Conservation (phyloP, 2,329 filamentous ascomycete genomes). For the Epichloe aotearoae region DNA sequence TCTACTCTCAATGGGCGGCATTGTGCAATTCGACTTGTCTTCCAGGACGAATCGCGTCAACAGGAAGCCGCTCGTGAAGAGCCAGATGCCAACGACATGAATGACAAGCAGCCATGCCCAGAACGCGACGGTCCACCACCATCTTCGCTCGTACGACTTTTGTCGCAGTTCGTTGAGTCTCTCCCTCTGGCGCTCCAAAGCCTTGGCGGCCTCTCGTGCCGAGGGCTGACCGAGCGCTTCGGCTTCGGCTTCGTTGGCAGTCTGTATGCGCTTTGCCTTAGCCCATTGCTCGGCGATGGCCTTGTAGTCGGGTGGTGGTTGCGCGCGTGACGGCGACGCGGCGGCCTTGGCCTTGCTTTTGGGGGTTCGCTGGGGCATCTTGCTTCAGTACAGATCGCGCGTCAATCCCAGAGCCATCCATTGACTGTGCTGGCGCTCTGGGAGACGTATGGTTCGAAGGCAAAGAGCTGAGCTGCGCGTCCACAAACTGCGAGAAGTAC, state of each 20-base stretch:
- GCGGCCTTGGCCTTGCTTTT: conserved; percentile 13
- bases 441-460: background rate
- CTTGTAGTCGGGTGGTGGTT: conserved; percentile 30
- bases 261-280: conserved; percentile 37
- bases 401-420: conserved; percentile 12
- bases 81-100: conserved; percentile 69
- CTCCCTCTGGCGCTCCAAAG: conserved; percentile 32
- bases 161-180: conserved; percentile 35
- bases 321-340: conserved; percentile 5
- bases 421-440: conserved; percentile 12
- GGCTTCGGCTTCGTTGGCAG: conserved; percentile 25
- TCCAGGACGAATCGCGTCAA: conserved; percentile 73
- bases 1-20: conserved; percentile 48
- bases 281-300: conserved; percentile 40
- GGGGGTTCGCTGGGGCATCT: conserved; percentile 15
- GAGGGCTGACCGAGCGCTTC: conserved; percentile 16
- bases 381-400: conserved; percentile 6
- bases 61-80: conserved; percentile 92
- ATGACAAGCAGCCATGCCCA: conserved; percentile 59
- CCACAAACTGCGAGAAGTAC: background rate
- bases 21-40: conserved; percentile 56
- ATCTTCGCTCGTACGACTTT: conserved; percentile 36
- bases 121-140: conserved; percentile 50
- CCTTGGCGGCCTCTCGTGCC: conserved; percentile 21
- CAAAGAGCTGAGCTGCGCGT: background rate